Evolutionary conservation across 2,329 filamentous ascomycete genomes (phyloP).

Genomic region (Fusarium sarcochroum): DNA sequence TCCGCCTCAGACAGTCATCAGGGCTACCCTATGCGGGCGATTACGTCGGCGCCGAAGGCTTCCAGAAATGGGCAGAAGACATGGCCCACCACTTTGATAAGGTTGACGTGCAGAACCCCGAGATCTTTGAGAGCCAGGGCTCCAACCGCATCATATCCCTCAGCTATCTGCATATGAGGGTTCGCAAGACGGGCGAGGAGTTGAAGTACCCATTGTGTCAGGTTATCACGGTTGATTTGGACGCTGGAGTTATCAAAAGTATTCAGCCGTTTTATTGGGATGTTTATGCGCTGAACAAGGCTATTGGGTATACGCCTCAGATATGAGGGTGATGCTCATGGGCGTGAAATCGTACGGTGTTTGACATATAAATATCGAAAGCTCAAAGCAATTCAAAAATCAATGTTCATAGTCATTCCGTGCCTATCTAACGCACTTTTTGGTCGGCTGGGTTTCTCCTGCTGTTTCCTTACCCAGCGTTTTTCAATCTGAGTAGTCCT

Average conservation of each 20-base stretch:
- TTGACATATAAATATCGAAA: too few species aligned
- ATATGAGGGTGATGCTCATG: not conserved
- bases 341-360: too few species aligned
- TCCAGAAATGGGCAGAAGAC: slow-evolving; percentile 50
- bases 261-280: slow-evolving; percentile 56
- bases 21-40: slow-evolving; percentile 53
- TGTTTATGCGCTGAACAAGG: slow-evolving; percentile 46
- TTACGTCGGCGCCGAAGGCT: slow-evolving; percentile 50
- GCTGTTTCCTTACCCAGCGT: too few species aligned
- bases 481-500: not conserved
- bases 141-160: slow-evolving; percentile 49
- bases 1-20: slow-evolving; percentile 51
- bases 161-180: slow-evolving; percentile 47
- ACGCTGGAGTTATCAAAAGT: slow-evolving; percentile 49
- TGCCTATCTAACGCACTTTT: too few species aligned
- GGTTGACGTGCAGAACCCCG: slow-evolving; percentile 50
- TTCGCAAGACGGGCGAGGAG: slow-evolving; percentile 51
- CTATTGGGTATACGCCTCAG: slow-evolving; percentile 36
- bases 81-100: slow-evolving; percentile 50
- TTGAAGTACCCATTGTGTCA: slow-evolving; percentile 51
- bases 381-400: not conserved
- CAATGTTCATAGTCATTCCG: not conserved
- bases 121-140: slow-evolving; percentile 51
- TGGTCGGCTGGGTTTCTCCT: too few species aligned
- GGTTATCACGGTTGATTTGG: slow-evolving; percentile 51